Evolutionary conservation across 306 rosid species (phyloP).

Genomic region (Canavalia gladiata): DNA sequence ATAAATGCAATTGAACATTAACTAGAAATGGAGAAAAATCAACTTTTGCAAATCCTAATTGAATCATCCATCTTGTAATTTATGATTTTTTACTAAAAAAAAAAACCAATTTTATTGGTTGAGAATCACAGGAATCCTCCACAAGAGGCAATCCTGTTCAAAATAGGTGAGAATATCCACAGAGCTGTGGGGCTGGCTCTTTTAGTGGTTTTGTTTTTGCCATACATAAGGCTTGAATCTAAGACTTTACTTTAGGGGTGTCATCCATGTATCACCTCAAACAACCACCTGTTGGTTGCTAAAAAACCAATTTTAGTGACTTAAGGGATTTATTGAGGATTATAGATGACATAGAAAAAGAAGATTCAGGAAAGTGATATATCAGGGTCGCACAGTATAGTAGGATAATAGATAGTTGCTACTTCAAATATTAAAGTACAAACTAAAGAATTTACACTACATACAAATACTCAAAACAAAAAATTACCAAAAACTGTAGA

Average conservation of each 20-base stretch:
- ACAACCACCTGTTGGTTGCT: neutral
- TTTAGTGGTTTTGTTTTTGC: too few relatives aligned
- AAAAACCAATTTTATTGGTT: neutral
- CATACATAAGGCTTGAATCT: too few relatives aligned
- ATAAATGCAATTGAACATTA: neutral
- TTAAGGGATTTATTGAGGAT: constrained; percentile 20
- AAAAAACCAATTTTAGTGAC: neutral
- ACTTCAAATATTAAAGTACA: neutral
- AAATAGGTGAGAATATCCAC: too few relatives aligned
- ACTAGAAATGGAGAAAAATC: constrained; percentile 6
- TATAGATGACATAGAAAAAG: constrained; percentile 13
- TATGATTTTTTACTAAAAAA: neutral
- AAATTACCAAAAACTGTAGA: too few relatives aligned
- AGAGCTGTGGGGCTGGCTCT: too few relatives aligned
- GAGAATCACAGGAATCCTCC: neutral
- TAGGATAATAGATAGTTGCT: neutral
- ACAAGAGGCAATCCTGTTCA: neutral
- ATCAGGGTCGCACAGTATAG: neutral
- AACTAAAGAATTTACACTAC: neutral
- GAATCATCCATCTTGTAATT: neutral
- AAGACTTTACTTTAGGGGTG: too few relatives aligned
- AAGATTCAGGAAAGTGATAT: neutral
- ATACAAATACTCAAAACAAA: too few relatives aligned
- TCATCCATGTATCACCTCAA: neutral
- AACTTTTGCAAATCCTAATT: constrained; percentile 7